A percentile compares a stretch with the other conserved stretches of the same genome.
Conservation (phyloP, 164 flowering plant genomes). For the Magnolia officinalis region DNA sequence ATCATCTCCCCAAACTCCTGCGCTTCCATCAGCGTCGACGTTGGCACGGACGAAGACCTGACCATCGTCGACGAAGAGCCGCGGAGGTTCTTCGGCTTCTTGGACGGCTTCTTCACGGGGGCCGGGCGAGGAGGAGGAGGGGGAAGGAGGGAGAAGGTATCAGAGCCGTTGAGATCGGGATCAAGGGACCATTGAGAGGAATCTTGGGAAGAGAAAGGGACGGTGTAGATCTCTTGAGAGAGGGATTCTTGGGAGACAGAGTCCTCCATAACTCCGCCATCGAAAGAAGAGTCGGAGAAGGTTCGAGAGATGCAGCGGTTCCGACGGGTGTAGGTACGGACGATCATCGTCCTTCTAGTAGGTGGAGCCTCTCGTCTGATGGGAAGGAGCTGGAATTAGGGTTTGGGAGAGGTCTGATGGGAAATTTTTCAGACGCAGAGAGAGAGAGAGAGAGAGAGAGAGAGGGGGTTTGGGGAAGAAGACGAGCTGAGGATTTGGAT, state of each 20-base stretch:
- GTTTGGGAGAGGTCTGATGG: background rate
- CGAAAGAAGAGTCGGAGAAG: slow-evolving; percentile 33
- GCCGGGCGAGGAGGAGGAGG: slow-evolving; percentile 11
- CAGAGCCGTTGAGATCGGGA: slow-evolving; percentile 25
- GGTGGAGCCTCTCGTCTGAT: background rate
- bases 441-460: background rate
- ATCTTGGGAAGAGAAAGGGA: slow-evolving; percentile 63
- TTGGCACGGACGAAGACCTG: slow-evolving; percentile 18
- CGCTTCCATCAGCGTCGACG: slow-evolving; percentile 89
- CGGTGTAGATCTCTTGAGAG: slow-evolving; percentile 36
- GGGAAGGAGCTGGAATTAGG: background rate
- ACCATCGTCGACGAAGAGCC: slow-evolving; percentile 10
- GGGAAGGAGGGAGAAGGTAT: slow-evolving; percentile 15
- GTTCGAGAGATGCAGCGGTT: slow-evolving; percentile 39
- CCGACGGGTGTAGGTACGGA: slow-evolving; percentile 82
- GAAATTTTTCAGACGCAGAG: background rate
- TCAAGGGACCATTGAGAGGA: slow-evolving; percentile 58
- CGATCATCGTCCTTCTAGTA: slow-evolving; percentile 49
- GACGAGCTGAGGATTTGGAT: background rate
- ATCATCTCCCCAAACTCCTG: slow-evolving; percentile 97
- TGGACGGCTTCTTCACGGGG: slow-evolving; percentile 14
- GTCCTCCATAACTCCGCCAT: slow-evolving; percentile 29
- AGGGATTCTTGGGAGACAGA: slow-evolving; percentile 46
- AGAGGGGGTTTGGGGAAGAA: background rate
- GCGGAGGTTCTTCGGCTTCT: slow-evolving; percentile 17